Percentiles rank a stretch among this genome's conserved stretches.
Conservation (phyloP, 2,329 filamentous ascomycete species). For the Raffaelea arxii region DNA sequence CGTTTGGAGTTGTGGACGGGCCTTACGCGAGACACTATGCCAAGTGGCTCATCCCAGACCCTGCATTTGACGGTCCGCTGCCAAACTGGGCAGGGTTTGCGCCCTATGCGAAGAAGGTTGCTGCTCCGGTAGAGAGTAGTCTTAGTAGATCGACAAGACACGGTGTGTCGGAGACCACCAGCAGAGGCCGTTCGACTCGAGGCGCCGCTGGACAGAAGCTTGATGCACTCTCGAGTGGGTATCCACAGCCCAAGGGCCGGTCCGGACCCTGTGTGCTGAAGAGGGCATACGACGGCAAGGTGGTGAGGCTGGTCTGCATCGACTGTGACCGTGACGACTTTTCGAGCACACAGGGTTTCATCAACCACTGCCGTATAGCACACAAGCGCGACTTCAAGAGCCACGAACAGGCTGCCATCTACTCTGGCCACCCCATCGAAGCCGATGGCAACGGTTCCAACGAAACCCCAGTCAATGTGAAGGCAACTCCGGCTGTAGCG, state of each 20-base stretch:
- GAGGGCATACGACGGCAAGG: constrained; percentile 73
- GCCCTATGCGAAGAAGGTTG: constrained; percentile 28
- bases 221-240: constrained; percentile 60
- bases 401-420: constrained; percentile 85
- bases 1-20: constrained; percentile 84
- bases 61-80: constrained; percentile 66
- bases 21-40: constrained; percentile 92
- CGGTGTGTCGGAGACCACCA: constrained; percentile 54
- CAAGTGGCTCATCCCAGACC: constrained; percentile 87
- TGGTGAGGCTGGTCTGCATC: constrained; percentile 82
- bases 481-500: too few relatives aligned
- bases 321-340: constrained; percentile 88
- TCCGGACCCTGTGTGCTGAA: constrained; percentile 75
- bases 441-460: too few relatives aligned
- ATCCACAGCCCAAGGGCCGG: constrained; percentile 69
- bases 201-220: constrained; percentile 50
- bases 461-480: too few relatives aligned
- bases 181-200: constrained; percentile 40
- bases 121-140: constrained; percentile 53
- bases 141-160: constrained; percentile 76
- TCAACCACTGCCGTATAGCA: constrained; percentile 96
- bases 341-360: constrained; percentile 95
- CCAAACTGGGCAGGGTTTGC: constrained; percentile 32
- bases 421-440: constrained; percentile 77
- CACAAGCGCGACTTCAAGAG: constrained; percentile 91